Evolutionary conservation across 2,329 filamentous ascomycete genomes (phyloP), one percentile per base, ranked within the genome.

Genomic region (Orbilia brochopaga): DNA sequence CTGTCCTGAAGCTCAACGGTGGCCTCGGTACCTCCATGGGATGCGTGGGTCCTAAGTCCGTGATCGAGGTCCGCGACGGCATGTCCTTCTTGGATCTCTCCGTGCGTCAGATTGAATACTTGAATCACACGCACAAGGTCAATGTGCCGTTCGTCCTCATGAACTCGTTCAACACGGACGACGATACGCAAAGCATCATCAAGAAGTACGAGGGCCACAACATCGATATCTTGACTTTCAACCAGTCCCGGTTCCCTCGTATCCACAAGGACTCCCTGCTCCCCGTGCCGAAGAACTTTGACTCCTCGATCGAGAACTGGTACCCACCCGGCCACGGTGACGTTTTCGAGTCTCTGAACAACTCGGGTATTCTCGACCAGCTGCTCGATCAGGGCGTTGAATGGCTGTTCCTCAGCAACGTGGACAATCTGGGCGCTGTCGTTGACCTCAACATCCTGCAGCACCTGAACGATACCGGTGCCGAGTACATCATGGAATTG

Each of bases 131-230:
- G 75, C 97, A 97, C 84, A 87, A 90, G 77, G 91, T 95, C 81
- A 97, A 97, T 80, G 94, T 99, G 35, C 94, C 94, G 54, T 97
- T 99, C 82, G 88, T 99, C 76, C 88, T 99, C 78, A 99, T 99
- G 94, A 99, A 99, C 88, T 97, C 94, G 63, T 99, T 99, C 90
- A 99, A 99, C 87, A 99, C 94, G 80, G 92, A 99, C 81, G 87
- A 93, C 78, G 94, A 99, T 80, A 99, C 94, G 57, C 92, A 92
- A 74, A 92, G 91, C 82, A 99, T 99, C 83, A 99, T 99, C 85
- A 99, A 99, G 88, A 99, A 99, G 85, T 99, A 97, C 83, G 93
- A 99, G 84, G 94, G 94, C 75, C 94, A 99, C 87, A 97, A 97
- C 81, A 95, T 99, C 79, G 94, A 99, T 80, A 97, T 99, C 81